Conservation (phyloP, 257 asterid genomes). For the Anisodus tanguticus region DNA sequence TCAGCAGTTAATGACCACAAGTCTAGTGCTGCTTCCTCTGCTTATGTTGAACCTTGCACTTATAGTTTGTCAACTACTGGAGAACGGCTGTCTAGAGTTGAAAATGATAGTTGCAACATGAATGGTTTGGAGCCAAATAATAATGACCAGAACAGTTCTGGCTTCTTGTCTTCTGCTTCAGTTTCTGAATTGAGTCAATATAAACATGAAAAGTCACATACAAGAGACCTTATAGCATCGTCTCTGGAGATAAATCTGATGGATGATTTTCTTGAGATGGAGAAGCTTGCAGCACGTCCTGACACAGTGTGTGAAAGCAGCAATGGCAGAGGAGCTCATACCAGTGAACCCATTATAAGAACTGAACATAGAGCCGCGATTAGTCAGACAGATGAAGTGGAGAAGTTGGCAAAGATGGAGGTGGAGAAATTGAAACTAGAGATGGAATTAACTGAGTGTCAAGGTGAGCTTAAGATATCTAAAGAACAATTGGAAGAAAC, state of each 20-base stretch:
- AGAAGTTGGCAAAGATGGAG: slow-evolving; percentile 47
- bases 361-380: slow-evolving; percentile 49
- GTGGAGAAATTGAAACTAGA: slow-evolving; percentile 51
- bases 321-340: slow-evolving; percentile 31
- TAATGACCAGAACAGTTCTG: slow-evolving; percentile 24
- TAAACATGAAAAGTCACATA: slow-evolving; percentile 41
- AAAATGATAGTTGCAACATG: slow-evolving; percentile 42
- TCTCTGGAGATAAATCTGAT: slow-evolving; percentile 69
- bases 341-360: slow-evolving; percentile 35
- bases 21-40: slow-evolving; percentile 8
- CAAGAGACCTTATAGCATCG: slow-evolving; percentile 43
- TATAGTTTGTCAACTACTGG: no score
- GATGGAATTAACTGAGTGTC: slow-evolving; percentile 49
- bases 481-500: slow-evolving; percentile 35
- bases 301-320: slow-evolving; percentile 31
- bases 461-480: slow-evolving; percentile 48
- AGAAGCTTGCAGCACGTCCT: slow-evolving; percentile 60
- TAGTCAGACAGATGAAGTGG: slow-evolving; percentile 44
- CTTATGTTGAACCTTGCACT: no score
- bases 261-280: slow-evolving; percentile 92
- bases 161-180: slow-evolving; percentile 28
- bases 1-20: slow-evolving; percentile 43
- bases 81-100: not conserved
- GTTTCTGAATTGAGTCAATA: slow-evolving; percentile 37
- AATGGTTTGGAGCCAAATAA: slow-evolving; percentile 46